Base-by-base conservation (phyloP, 768 basidiomycete species). In the Cantharellus cinnabarinus region DNA sequence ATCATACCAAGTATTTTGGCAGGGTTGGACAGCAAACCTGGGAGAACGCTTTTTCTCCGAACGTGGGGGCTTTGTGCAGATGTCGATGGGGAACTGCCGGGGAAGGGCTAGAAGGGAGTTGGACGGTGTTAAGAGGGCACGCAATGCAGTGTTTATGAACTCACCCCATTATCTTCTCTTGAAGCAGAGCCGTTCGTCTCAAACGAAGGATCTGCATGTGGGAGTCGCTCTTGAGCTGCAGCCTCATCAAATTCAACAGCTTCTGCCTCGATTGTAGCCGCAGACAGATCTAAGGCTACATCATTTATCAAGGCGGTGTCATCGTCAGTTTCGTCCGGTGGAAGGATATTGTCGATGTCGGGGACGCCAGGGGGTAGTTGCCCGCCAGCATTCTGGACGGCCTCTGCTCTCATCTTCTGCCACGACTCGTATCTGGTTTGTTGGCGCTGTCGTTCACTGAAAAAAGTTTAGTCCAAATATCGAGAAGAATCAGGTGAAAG, bases 1-100 rank as follows among this genome's bases (percentile, higher is more conserved):
- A 35, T 29, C 51, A 3, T 20, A 39, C 20, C 14, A 48, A 48
- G 29, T 10, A 48, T 48, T 29, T 29, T 29, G 29, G 29, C 10
- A 48, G 10, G 29, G 44, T 48, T 5, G 60, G 59, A 59, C 37
- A 71, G 72, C 69, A 58, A 69, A 88, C 88, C 84, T 72, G 90
- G 93, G 62, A 97, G 75, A 53, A 94, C 91, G 66, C 89, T 94
- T 75, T 91, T 95, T 70, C 94, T 79, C 65, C 94, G 81, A 41
- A 93, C 80, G 71, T 99, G 94, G 58, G 90, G 76, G 50, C 82
- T 79, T 60, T 75, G 72, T 58, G 77, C 71, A 63, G 78, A 78
- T 65, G 79, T 79, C 60, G 81, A 78, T 64, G 77, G 72, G 10
- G 52, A 10, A 61, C 44, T 29, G 65, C 83, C 83, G 57, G 82